A percentile compares a stretch with the other conserved stretches of the same genome.
phyloP scores from a whole-genome alignment of 768 basidiomycete genomes.

The Suillus weaverae region DNA sequence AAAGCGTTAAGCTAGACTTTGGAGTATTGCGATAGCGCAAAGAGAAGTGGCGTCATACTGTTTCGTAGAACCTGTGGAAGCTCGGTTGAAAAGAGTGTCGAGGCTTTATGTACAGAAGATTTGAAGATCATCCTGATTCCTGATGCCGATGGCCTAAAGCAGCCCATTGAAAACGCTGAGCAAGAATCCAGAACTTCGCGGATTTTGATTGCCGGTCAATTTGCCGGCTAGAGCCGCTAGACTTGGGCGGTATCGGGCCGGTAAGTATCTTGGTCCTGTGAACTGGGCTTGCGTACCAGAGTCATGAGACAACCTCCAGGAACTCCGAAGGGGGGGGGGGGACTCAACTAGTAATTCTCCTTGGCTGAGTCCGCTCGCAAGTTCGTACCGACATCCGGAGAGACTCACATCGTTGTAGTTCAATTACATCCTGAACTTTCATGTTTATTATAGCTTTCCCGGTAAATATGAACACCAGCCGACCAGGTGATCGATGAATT shows the following conservation, averaged over 20 bases:
- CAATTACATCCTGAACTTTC: background rate
- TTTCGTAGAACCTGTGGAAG: background rate
- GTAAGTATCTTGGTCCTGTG: background rate
- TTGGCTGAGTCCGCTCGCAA: background rate
- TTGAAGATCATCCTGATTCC: background rate
- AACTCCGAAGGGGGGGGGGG: background rate
- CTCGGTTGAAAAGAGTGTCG: background rate
- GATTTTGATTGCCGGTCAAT: slow-evolving; percentile 1
- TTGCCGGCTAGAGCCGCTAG: background rate
- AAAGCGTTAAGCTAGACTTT: background rate
- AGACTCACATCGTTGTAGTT: background rate
- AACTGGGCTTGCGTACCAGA: background rate
- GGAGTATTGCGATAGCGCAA: background rate
- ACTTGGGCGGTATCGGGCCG: background rate
- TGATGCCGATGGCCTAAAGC: background rate
- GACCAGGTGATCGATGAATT: background rate
- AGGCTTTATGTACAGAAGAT: background rate
- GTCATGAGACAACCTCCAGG: background rate
- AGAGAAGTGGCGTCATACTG: background rate
- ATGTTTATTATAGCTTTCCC: background rate
- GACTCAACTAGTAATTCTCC: too few relatives aligned
- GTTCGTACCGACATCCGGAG: background rate
- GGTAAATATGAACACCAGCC: background rate
- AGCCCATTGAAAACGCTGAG: background rate
- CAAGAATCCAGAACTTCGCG: background rate